These are phyloP conservation scores for Rauvolfia tetraphylla DNA, from an alignment of 257 asterid species.

Conservation along the genomic window DNA sequence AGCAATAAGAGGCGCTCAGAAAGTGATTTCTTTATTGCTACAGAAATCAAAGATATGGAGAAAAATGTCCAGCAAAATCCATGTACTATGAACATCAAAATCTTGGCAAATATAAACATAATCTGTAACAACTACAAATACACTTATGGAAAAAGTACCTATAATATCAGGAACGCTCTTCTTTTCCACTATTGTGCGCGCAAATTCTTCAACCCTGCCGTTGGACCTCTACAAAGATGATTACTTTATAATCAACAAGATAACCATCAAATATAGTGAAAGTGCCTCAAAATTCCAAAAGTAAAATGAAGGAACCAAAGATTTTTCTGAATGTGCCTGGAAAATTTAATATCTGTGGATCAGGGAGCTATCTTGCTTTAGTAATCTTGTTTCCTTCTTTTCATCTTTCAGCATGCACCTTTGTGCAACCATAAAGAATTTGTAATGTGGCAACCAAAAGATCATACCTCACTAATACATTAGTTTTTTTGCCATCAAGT, in stretches of 20 bases:
- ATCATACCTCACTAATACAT: too few relatives aligned
- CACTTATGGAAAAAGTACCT: constrained; percentile 35
- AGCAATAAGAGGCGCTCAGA: background rate
- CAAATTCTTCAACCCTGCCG: constrained; percentile 73
- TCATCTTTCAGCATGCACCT: background rate
- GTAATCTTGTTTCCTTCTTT: background rate
- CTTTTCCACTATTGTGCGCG: constrained; percentile 66
- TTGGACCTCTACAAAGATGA: constrained; percentile 46
- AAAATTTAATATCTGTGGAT: background rate
- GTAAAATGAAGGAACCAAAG: background rate
- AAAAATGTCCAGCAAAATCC: background rate
- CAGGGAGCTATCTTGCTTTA: background rate
- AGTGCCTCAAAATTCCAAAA: background rate
- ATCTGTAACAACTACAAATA: background rate
- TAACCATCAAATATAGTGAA: background rate
- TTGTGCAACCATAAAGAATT: background rate
- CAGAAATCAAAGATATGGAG: background rate
- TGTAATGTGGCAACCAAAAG: background rate
- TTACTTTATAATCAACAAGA: background rate
- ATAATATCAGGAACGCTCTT: constrained; percentile 80
- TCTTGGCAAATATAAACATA: background rate
- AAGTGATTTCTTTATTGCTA: background rate
- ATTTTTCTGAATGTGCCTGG: background rate
- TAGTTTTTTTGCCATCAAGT: background rate
- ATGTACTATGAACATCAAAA: background rate